These are phyloP conservation scores for Triangularia setosa DNA, from an alignment of 2,329 filamentous ascomycete genomes.

Conservation along the genomic window DNA sequence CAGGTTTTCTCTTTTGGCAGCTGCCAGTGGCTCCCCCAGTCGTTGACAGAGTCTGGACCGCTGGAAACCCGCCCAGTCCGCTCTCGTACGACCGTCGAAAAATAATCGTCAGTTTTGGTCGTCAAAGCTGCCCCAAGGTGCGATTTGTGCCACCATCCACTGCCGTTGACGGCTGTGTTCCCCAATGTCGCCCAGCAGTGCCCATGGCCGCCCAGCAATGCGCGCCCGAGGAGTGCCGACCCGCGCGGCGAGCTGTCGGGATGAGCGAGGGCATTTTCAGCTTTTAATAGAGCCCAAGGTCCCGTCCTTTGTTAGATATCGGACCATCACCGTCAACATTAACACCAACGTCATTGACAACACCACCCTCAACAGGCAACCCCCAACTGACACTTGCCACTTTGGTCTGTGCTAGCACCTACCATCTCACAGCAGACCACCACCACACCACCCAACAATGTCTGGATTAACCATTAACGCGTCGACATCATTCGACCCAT, in stretches of 20 bases:
- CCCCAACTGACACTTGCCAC: background rate
- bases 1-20: background rate
- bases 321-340: conserved; percentile 2
- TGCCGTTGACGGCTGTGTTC: background rate
- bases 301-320: conserved; percentile 5
- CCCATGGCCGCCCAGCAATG: conserved; percentile 5
- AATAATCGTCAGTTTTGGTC: conserved; percentile 24
- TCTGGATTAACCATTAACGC: conserved; percentile 16
- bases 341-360: conserved; percentile 5
- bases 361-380: background rate
- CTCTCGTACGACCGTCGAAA: conserved; percentile 25
- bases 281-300: conserved; percentile 18
- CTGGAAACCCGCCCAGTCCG: conserved; percentile 6
- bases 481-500: conserved; percentile 22
- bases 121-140: conserved; percentile 4
- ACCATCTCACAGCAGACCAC: background rate
- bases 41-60: conserved; percentile 12
- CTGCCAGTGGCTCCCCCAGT: background rate
- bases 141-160: conserved; percentile 17
- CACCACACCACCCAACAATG: conserved; percentile 14
- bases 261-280: conserved; percentile 1
- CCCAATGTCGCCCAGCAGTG: background rate
- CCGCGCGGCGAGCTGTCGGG: background rate
- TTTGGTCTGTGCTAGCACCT: background rate
- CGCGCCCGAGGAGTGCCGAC: conserved; percentile 9